A percentile compares a stretch with the other conserved stretches of the same genome.
These are phyloP conservation scores for Ceratocystis albifundus DNA, from an alignment of 2,329 filamentous ascomycete genomes.

Conservation along the genomic window DNA sequence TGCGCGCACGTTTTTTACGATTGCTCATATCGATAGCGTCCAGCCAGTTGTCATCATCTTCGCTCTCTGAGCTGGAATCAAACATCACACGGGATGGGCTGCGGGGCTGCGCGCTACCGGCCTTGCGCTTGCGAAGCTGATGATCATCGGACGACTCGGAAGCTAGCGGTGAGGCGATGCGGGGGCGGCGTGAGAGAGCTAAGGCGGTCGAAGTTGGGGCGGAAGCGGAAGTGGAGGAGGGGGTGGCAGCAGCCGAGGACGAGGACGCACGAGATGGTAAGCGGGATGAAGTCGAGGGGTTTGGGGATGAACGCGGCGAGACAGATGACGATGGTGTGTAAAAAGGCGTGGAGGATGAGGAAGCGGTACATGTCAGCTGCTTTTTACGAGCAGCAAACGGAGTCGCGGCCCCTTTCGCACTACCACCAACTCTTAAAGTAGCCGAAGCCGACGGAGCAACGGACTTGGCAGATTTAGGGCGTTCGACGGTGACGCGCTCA, in stretches of 20 bases:
- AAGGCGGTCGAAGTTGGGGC: background rate
- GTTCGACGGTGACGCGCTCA: constrained; percentile 41
- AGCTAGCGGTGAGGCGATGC: constrained; percentile 17
- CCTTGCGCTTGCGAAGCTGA: constrained; percentile 39
- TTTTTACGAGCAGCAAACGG: constrained; percentile 24
- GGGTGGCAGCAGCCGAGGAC: constrained; percentile 10
- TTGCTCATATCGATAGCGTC: constrained; percentile 37
- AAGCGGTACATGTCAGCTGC: constrained; percentile 15
- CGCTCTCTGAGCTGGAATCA: constrained; percentile 41
- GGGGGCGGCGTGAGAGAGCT: constrained; percentile 11
- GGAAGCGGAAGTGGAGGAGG: background rate
- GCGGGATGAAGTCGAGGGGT: constrained; percentile 21
- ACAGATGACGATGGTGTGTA: constrained; percentile 16
- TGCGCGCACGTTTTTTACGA: constrained; percentile 31
- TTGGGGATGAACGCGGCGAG: constrained; percentile 21
- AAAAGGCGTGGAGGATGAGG: constrained; percentile 20
- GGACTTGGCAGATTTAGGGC: constrained; percentile 32
- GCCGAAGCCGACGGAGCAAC: constrained; percentile 31
- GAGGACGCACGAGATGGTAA: constrained; percentile 11
- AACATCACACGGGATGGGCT: constrained; percentile 42
- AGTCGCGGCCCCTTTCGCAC: background rate
- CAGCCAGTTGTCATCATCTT: constrained; percentile 43
- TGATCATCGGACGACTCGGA: constrained; percentile 19
- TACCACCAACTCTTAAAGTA: constrained; percentile 9
- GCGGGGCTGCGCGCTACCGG: constrained; percentile 28